Base-by-base conservation (phyloP, 2,329 filamentous ascomycete species). In the Volutella citrinella region DNA sequence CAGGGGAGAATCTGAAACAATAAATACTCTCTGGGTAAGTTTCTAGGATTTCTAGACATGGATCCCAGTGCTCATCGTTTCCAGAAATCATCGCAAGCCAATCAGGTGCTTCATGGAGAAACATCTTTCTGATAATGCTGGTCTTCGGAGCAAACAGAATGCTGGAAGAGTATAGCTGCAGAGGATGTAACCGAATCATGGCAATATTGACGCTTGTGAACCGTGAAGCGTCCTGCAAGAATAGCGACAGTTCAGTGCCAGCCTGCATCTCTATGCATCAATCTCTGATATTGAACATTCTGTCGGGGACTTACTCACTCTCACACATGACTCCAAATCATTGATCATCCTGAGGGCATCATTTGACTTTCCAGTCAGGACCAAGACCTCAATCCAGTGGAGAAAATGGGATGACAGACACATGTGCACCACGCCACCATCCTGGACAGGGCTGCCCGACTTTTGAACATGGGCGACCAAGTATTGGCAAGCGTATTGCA, bases 401-500 rank as follows among this genome's bases (percentile, higher is more conserved):
- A 70, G 61, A 26, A 68, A 51, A 40, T 68, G 56, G 9, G 35
- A 18, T 8, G 45, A 36, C 4, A 70, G 43, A 45, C 70, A 70
- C 4, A 33, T 6, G 34, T 64, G 40, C 12, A 55, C 55, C 11
- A 36, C 10, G 26, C 57, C 52, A 21, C 45, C 35, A 40, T 63
- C 55, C 37, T 42, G 37, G 39, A 59, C 52, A 27, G 40, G 43
- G 29, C 30, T 26, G 27, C 40, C 44, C 39, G 54, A 55, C n/a
- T 53, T 27, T 33, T 51, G 39, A 14, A 52, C 22, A 48, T 68
- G 63, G 22, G 60, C 13, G 5, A 38, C 34, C 47, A 60, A 70
- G 42, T 68, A 65, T 3, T 49, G 48, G 46, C 63, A 68, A 10
- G 63, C 62, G 50, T 70, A 72, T 34, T 55, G 55, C 9, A 66